Conservation (phyloP, 2,329 filamentous ascomycete species). For the Purpureocillium takamizusanense region DNA sequence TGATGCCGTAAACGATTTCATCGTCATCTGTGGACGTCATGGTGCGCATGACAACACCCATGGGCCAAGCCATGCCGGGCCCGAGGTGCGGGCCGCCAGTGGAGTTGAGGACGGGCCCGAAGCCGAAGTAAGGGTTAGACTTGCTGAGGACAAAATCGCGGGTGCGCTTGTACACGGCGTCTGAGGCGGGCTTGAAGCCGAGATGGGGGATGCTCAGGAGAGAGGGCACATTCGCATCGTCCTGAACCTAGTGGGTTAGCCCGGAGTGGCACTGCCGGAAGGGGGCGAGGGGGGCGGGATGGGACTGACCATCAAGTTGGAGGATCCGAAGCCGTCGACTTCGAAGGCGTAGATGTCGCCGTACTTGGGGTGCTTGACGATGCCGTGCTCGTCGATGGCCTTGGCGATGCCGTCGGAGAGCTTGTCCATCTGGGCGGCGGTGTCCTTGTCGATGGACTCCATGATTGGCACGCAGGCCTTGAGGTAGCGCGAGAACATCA, state of each 20-base stretch:
- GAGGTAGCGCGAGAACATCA: conserved; percentile 66
- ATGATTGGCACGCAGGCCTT: conserved; percentile 37
- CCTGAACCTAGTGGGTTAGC: conserved; percentile 20
- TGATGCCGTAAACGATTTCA: conserved; percentile 63
- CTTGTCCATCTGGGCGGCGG: conserved; percentile 47
- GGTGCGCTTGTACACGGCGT: conserved; percentile 60
- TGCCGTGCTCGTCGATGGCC: conserved; percentile 62
- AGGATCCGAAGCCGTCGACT: conserved; percentile 58
- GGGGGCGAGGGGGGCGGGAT: background rate
- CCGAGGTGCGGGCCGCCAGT: conserved; percentile 44
- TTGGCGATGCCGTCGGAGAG: conserved; percentile 48
- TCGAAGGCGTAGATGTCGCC: conserved; percentile 62
- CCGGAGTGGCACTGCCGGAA: no score
- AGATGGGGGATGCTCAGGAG: conserved; percentile 53
- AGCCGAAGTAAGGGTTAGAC: conserved; percentile 66
- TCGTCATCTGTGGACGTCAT: conserved; percentile 67
- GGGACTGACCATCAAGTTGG: conserved; percentile 42
- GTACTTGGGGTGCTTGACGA: conserved; percentile 51
- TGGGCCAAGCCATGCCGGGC: conserved; percentile 75
- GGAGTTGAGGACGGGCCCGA: conserved; percentile 40
- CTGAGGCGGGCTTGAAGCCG: conserved; percentile 50
- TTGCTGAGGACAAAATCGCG: conserved; percentile 62
- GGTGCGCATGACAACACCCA: conserved; percentile 72
- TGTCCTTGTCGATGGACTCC: conserved; percentile 33
- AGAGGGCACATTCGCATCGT: conserved; percentile 55